Evolutionary conservation across 345 rosid species (phyloP).

Genomic region (Lepidium didymum): DNA sequence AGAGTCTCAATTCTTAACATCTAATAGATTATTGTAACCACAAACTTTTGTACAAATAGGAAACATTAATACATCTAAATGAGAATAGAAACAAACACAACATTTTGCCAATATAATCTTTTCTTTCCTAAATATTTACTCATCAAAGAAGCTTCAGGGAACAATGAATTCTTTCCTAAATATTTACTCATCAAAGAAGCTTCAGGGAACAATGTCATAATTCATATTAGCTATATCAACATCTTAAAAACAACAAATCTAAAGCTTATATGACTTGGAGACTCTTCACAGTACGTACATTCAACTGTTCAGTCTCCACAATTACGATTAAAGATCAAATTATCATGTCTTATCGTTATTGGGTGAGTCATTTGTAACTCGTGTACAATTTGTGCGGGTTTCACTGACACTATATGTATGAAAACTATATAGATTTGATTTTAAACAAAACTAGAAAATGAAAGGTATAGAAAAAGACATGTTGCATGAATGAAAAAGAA

Average conservation of each 20-base stretch:
- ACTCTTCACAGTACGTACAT: not conserved
- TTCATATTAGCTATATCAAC: no score
- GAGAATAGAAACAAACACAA: no score
- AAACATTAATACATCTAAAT: no score
- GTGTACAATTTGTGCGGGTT: not conserved
- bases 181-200: no score
- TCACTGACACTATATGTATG: not conserved
- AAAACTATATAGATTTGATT: not conserved
- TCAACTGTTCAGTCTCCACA: not conserved
- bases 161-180: no score
- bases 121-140: no score
- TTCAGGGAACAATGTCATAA: no score
- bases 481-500: not conserved
- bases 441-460: not conserved
- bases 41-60: constrained; percentile 1
- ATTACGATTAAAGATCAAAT: not conserved
- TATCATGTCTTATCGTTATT: not conserved
- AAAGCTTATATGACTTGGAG: not conserved
- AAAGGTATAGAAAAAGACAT: not conserved
- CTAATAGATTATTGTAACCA: constrained; percentile 9
- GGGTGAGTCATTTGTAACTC: not conserved
- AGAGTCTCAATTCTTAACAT: constrained; percentile 42
- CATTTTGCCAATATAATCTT: no score
- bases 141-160: no score
- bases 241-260: no score